Base-by-base conservation (phyloP, 768 basidiomycete genomes). In the Suillus discolor region DNA sequence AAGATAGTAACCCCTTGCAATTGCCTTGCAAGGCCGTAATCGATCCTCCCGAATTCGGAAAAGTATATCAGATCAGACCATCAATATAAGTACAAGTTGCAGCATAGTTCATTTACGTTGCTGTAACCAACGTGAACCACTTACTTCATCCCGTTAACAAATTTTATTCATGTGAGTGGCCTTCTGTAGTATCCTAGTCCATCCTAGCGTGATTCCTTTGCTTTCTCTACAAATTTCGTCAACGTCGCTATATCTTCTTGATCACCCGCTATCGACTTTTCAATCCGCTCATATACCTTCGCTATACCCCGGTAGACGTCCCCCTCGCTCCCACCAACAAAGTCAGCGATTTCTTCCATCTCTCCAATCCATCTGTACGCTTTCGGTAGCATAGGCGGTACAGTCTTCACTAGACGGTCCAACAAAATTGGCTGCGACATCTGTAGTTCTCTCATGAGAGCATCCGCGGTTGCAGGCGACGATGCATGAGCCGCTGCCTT, bases 301-400 rank as follows among this genome's bases (percentile, higher is more conserved):
- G 85, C 79, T 51, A 87, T 70, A 9, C 85, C 87, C 57, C 78
- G 71, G 70, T 86, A 84, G 6, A 83, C 81, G 28, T 81, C 78
- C 0, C 79, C 80, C 65, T 82, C 80, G 1, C 71, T 77, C 8
- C 76, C 79, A 11, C 82, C 81, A 12, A 89, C 84, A 72, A 88
- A 89, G 7, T 74, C 78, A 3, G 82, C 81, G 47, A 90, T 87
- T 73, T 89, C 89, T 61, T 84, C 78, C 87, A 87, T 89, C 77
- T 89, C 87, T 55, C 82, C 84, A 16, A 84, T 81, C 83, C 82
- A 89, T 60, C 87, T 79, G 69, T 89, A 88, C 4, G 85, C 85
- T 67, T 88, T 89, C n/a, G 83, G 85, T 23, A 86, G 73, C 85
- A 87, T 86, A 41, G 73, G 65, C 6, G 85, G 83, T 36, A 87